Percentiles rank a stretch among this genome's conserved stretches.
These are phyloP conservation scores for Pseudocercospora fuligena DNA, from an alignment of 2,329 filamentous ascomycete genomes.

Conservation along the genomic window DNA sequence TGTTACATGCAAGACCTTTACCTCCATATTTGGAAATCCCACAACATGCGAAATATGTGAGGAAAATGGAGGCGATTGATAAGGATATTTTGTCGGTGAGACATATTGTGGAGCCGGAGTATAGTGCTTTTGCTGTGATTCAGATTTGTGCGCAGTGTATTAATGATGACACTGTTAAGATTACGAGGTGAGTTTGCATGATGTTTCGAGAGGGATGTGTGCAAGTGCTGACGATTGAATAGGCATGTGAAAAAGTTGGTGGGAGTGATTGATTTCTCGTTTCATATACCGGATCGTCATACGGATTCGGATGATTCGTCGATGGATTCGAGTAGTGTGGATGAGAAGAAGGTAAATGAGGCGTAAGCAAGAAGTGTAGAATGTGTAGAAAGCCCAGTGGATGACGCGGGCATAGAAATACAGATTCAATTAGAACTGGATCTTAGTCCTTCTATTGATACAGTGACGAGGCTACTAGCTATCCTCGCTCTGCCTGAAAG, in stretches of 20 bases:
- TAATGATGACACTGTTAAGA: conserved; percentile 67
- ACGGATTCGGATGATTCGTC: conserved; percentile 33
- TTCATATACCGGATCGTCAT: conserved; percentile 55
- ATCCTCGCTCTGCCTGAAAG: not conserved
- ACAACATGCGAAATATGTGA: conserved; percentile 62
- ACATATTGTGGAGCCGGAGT: conserved; percentile 67
- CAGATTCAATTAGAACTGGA: not conserved
- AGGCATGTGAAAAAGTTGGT: conserved; percentile 65
- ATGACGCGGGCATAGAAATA: not conserved
- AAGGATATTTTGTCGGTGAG: conserved; percentile 64
- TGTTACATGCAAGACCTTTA: conserved; percentile 68
- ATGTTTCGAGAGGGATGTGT: conserved; percentile 59
- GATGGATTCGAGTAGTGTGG: conserved; percentile 44
- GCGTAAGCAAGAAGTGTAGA: not conserved
- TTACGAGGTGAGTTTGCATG: conserved; percentile 50
- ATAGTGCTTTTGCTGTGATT: conserved; percentile 71
- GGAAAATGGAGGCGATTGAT: conserved; percentile 62
- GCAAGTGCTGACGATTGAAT: conserved; percentile 53
- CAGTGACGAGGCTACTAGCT: not conserved
- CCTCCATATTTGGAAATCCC: conserved; percentile 73
- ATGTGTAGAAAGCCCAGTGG: not conserved
- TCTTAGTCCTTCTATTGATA: not conserved
- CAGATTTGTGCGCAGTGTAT: conserved; percentile 73
- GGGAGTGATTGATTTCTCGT: conserved; percentile 74
- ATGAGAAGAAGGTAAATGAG: conserved; percentile 49